Base-by-base conservation (phyloP, 192 early-diverging fungal species). In the Thamnidium elegans region DNA sequence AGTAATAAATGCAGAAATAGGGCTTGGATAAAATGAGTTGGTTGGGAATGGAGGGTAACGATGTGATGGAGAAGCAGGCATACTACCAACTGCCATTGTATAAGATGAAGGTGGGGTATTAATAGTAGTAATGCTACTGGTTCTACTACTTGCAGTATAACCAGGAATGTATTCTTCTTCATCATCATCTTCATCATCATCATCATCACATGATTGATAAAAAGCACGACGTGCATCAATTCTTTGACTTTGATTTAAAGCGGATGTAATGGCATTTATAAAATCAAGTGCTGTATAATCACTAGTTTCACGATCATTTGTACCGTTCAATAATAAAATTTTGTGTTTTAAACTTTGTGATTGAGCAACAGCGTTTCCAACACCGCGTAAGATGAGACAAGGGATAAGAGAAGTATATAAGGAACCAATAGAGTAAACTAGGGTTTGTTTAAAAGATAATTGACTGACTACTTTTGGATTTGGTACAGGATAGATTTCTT, bases 371-470 rank as follows among this genome's bases (percentile, higher is more conserved):
- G 84, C 72, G 4, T 82, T 78, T 1, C 88, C 89, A 0, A 89
- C 81, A 31, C 83, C 84, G 8, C 84, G 84, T 15, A 92, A 70
- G 52, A 90, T 78, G 8, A 92, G 64, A 66, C 85, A 87, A 7
- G 90, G 90, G 14, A 89, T 76, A 44, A 92, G 79, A 15, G 85
- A 87, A 3, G 90, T 92, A 54, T 88, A 92, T 2, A 92, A 62
- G 8, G 87, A 89, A 0, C 90, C 90, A 55, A 89, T 89, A 19
- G 87, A 83, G 56, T 90, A 92, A 10, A 92, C 65, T n/a, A 92
- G 60, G 0, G 86, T 83, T 30, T 74, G 58, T 73, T 87, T 87
- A 21, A 66, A 64, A 4, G 70, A 70, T 30, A 91, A 66, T 3
- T 81, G 70, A 15, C 58, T 69, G 14, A 80, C 67, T 14, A 86